Evolutionary conservation across 2,329 filamentous ascomycete genomes (phyloP).

Genomic region (Beauveria varroae): DNA sequence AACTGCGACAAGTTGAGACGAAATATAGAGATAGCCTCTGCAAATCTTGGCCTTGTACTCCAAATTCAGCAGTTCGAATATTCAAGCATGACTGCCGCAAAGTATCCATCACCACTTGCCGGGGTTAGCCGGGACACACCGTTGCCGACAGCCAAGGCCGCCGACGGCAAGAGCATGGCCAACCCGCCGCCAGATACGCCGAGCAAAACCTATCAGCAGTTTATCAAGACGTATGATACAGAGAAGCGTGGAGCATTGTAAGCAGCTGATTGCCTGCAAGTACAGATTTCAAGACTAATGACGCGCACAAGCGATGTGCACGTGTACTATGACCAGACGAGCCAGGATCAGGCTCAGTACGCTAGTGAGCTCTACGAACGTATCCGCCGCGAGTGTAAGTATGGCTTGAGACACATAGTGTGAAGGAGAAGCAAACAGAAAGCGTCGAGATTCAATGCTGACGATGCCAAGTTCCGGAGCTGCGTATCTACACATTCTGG

Average conservation of each 20-base stretch:
- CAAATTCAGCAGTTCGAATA: neutral
- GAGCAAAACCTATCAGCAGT: constrained; percentile 64
- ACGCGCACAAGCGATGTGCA: constrained; percentile 59
- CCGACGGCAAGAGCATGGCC: constrained; percentile 69
- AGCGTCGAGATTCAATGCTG: neutral
- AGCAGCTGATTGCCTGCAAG: constrained; percentile 20
- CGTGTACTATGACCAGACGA: constrained; percentile 69
- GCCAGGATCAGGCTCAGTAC: constrained; percentile 55
- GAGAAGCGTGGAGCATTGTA: constrained; percentile 64
- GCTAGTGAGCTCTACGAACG: constrained; percentile 69
- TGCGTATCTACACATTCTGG: constrained; percentile 74
- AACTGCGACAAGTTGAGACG: neutral
- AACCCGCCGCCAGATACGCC: constrained; percentile 55
- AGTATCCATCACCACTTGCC: constrained; percentile 42
- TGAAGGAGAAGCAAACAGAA: neutral
- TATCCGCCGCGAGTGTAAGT: constrained; percentile 69
- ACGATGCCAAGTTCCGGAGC: constrained; percentile 60
- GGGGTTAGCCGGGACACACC: constrained; percentile 51
- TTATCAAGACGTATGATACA: constrained; percentile 60
- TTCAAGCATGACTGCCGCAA: neutral
- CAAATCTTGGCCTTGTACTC: neutral
- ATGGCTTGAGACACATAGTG: too few species aligned
- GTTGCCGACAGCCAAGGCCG: constrained; percentile 49
- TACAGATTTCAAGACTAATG: neutral
- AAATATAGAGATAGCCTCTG: neutral